These are phyloP conservation scores for Wickerhamomyces sp. DNA, from an alignment of 1,139 yeast species.

Conservation along the genomic window DNA sequence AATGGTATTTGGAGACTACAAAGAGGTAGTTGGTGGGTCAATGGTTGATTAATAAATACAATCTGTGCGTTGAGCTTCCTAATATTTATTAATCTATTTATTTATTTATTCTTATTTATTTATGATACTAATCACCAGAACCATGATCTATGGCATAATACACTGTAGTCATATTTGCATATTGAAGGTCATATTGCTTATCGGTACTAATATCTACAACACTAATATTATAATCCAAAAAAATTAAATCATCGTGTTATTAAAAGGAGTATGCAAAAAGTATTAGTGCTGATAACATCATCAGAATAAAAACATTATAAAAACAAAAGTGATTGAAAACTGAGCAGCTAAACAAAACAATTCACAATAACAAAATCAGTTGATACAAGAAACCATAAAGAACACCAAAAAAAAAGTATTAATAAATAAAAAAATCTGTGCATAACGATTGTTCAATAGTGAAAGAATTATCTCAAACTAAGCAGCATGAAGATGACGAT, in stretches of 20 bases:
- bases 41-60: conserved; percentile 1
- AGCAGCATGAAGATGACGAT: no score
- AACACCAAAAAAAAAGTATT: background rate
- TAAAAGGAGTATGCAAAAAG: background rate
- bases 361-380: background rate
- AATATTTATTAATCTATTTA: no score
- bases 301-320: background rate
- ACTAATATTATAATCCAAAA: no score
- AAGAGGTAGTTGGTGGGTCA: conserved; percentile 22
- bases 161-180: background rate
- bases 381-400: background rate
- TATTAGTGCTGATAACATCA: no score
- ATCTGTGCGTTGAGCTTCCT: no score
- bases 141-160: background rate
- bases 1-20: conserved; percentile 43
- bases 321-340: background rate
- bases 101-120: conserved; percentile 1
- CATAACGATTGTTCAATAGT: no score
- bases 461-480: no score
- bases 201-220: background rate
- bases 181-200: background rate
- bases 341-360: background rate
- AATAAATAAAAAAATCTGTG: background rate
- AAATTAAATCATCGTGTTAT: background rate
- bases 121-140: background rate